Evolutionary conservation across 306 rosid species (phyloP).

Genomic region (Acacia acuminata): DNA sequence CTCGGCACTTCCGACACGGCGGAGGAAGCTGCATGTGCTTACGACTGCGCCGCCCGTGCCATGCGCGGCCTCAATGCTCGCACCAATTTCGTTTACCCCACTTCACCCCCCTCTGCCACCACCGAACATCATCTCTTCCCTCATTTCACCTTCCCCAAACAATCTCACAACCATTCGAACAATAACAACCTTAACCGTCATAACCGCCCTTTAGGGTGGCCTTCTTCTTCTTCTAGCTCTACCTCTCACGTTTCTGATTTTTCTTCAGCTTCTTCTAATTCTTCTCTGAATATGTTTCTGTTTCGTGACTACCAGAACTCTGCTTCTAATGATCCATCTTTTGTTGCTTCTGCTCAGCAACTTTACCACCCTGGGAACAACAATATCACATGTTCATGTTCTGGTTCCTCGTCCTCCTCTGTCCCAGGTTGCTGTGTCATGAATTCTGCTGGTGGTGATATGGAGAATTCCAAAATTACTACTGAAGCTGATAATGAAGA

Average conservation of each 20-base stretch:
- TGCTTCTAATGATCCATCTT: constrained; percentile 32
- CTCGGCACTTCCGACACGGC: constrained; percentile 96
- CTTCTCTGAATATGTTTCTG: constrained; percentile 53
- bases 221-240: constrained; percentile 15
- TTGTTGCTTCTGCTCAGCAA: constrained; percentile 18
- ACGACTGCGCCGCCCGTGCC: constrained; percentile 93
- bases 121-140: constrained; percentile 35
- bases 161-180: constrained; percentile 25
- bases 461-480: background rate
- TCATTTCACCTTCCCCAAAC: constrained; percentile 40
- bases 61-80: constrained; percentile 94
- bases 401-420: background rate
- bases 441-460: constrained; percentile 1
- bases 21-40: constrained; percentile 95
- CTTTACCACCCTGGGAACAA: constrained; percentile 24
- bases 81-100: constrained; percentile 75
- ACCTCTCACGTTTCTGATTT: constrained; percentile 19
- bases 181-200: background rate
- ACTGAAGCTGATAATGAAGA: background rate
- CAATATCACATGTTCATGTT: constrained; percentile 4
- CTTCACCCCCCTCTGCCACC: constrained; percentile 34
- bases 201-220: constrained; percentile 34
- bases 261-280: background rate
- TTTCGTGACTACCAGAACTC: constrained; percentile 48
- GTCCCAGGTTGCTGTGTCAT: constrained; percentile 11